Evolutionary conservation across 2,329 filamentous ascomycete species (phyloP), one percentile per base, ranked within the genome.

Genomic region (Colletotrichum sp.): DNA sequence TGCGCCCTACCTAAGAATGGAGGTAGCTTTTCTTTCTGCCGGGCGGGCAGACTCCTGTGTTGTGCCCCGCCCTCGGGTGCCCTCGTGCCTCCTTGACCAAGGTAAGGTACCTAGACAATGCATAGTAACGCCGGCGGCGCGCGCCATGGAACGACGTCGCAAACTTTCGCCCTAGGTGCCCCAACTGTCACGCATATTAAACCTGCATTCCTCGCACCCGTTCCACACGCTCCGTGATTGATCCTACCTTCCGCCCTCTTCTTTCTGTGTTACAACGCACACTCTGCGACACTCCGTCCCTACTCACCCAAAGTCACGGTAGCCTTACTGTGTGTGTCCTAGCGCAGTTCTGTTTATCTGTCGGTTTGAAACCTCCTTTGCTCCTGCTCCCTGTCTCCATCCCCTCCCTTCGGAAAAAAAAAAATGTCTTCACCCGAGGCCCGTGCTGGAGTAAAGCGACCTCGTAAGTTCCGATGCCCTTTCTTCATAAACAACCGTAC

Each of bases 401-500:
- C 7, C 34, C 30, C 58, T 62, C 18, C 18, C 58, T 36, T 8
- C 18, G 18, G 1, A 9, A n/a, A n/a, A 14, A 61, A 61, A 61
- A 70, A 67, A 67, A 86, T 86, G 85, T 84, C 85, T 68, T 85
- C 84, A 62, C 83, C 85, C 52, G 85, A 87, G 77, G 82, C 80
- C 76, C 84, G 84, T 69, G 80, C 83, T 75, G 85, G 85, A 76
- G 82, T 85, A 26, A 87, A 87, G 80, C 83, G 86, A 76, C 86
- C 85, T 74, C 84, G 86, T 87, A 85, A 83, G 84, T 80, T 32
- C 16, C 24, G 13, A 62, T 16, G 28, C 18, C 24, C 28, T 62
- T 21, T 26, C 48, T 52, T 48, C 36, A 32, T 56, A 52, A 62
- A 38, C 48, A 18, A 59, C 55, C 18, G 9, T 6, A 56, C 34